A percentile compares a stretch with the other conserved stretches of the same genome.
Conservation (phyloP, 441 rosid genomes). For the Melastoma candidum region DNA sequence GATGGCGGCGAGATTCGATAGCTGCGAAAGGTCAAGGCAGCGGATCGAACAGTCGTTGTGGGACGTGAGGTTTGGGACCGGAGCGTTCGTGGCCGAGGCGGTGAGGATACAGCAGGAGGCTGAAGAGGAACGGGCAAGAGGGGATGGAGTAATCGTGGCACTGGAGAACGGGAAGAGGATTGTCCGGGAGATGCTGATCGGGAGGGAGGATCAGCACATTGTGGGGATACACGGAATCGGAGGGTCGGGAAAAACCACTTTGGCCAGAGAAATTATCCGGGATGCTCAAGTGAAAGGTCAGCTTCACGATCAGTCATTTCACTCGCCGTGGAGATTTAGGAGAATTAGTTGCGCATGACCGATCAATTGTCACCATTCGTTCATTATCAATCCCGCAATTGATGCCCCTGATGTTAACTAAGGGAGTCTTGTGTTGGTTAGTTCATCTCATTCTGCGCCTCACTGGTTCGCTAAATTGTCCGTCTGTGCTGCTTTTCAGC, state of each 20-base stretch:
- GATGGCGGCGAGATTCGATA: constrained; percentile 38
- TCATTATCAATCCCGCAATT: too few relatives aligned
- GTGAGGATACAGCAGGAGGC: constrained; percentile 36
- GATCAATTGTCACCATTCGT: too few relatives aligned
- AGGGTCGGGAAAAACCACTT: constrained; percentile 83
- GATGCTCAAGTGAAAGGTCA: constrained; percentile 59
- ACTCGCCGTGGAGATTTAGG: too few relatives aligned
- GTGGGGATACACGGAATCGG: constrained; percentile 74
- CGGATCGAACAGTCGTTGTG: constrained; percentile 42
- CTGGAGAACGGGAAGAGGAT: constrained; percentile 53
- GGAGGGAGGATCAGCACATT: constrained; percentile 23
- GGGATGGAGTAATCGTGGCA: constrained; percentile 31
- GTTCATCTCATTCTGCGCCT: too few relatives aligned
- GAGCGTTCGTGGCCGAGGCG: constrained; percentile 53
- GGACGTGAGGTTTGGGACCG: constrained; percentile 51
- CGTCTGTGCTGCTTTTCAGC: constrained; percentile 21
- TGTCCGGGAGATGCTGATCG: constrained; percentile 61
- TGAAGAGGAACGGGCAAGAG: constrained; percentile 27
- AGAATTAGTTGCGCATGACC: too few relatives aligned
- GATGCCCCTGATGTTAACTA: too few relatives aligned
- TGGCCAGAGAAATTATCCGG: constrained; percentile 52
- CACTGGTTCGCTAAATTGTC: too few relatives aligned
- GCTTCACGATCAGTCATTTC: constrained; percentile 7
- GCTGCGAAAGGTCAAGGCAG: constrained; percentile 27
- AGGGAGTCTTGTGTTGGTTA: too few relatives aligned